Conservation (phyloP, 257 asterid genomes). For the Ocimum tenuiflorum region DNA sequence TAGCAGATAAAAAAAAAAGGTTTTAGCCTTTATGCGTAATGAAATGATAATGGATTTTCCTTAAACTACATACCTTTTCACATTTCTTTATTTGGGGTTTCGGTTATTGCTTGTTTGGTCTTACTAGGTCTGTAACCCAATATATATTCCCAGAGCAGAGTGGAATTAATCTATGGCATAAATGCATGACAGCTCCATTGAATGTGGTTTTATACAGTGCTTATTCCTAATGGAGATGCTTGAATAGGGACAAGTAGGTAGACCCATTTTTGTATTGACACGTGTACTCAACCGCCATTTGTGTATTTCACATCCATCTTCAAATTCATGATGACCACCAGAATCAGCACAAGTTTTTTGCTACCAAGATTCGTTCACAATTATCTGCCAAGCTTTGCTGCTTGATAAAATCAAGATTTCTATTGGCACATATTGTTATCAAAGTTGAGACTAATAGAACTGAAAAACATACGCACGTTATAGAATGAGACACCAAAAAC, state of each 20-base stretch:
- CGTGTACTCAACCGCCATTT: too few relatives aligned
- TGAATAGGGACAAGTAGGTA: neutral
- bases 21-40: neutral
- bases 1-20: neutral
- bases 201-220: neutral
- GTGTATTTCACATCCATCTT: neutral
- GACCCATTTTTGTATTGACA: too few relatives aligned
- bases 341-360: too few relatives aligned
- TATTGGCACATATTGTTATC: neutral
- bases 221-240: slow-evolving; percentile 9
- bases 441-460: neutral
- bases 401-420: too few relatives aligned
- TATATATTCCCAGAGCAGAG: slow-evolving; percentile 16
- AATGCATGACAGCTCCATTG: slow-evolving; percentile 21
- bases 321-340: too few relatives aligned
- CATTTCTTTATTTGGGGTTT: slow-evolving; percentile 10
- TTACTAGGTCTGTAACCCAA: neutral
- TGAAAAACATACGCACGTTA: too few relatives aligned
- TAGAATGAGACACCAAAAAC: neutral
- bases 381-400: too few relatives aligned
- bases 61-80: neutral
- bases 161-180: slow-evolving; percentile 22
- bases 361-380: too few relatives aligned
- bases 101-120: neutral
- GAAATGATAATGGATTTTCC: neutral